Base-by-base conservation (phyloP, 805 yeast genomes). In the Candida boidinii region DNA sequence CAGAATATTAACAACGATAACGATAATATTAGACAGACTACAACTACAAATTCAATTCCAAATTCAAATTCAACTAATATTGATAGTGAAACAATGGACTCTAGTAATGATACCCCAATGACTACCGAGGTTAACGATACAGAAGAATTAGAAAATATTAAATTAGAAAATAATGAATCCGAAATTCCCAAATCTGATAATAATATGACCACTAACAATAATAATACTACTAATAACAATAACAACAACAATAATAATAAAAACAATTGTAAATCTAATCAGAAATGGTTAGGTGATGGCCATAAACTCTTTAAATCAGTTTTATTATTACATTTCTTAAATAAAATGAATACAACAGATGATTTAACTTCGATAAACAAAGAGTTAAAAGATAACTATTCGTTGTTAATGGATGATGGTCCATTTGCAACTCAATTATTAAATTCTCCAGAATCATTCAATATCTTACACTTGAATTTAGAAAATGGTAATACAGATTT, bases 251-350 rank as follows among this genome's bases (percentile, higher is more conserved):
- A 15, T 25, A 23, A 31, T 26, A 22, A 8, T n/a, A 22, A 17
- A 12, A 31, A 17, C 18, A 35, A n/a, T 20, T 29, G 21, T 19
- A 19, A 19, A 19, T 7, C 21, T 19, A 9, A 19, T 7, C 21
- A 9, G n/a, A n/a, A 21, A 14, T 14, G 22, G 16, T n/a, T 22
- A 14, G 26, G 23, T 19, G 56, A 49, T 34, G 44, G 47, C 29
- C 29, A 47, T 2, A 49, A 48, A 29, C 23, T 56, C 3, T 27
- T 47, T 12, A 42, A 47, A 32, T 47, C 49, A 17, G 42, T 56
- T 15, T 40, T 48, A 16, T 49, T 50, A 29, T 39, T 52, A 19
- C 48, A 46, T 34, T 51, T 46, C 43, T 42, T 51, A 33, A 53
- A 45, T 39, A 43, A 42, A 31, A 28, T 44, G 37, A 48, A 51